These are phyloP conservation scores for Candida tallmaniae DNA, from an alignment of 805 yeast genomes.

Conservation along the genomic window DNA sequence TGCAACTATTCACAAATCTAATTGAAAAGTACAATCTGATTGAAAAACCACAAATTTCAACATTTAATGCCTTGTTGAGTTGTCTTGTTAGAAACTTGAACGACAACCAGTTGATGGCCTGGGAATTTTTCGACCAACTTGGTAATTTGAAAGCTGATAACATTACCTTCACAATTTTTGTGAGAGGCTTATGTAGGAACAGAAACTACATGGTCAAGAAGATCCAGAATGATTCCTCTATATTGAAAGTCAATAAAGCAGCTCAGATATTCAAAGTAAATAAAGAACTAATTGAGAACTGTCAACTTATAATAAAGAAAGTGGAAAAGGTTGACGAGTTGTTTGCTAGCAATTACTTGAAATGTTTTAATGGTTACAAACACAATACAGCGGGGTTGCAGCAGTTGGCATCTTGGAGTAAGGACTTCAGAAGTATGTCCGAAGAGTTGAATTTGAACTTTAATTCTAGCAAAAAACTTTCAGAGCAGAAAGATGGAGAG, in stretches of 20 bases:
- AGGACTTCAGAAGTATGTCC: slow-evolving; percentile 23
- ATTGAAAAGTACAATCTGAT: slow-evolving; percentile 1
- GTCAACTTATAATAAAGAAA: slow-evolving; percentile 23
- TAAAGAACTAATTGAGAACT: slow-evolving; percentile 22
- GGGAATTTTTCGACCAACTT: slow-evolving; percentile 30
- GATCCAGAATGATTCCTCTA: not conserved
- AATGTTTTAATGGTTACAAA: slow-evolving; percentile 13
- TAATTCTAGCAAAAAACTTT: slow-evolving; percentile 9
- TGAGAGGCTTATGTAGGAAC: slow-evolving; percentile 23
- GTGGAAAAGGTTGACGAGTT: slow-evolving; percentile 17
- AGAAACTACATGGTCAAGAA: slow-evolving; percentile 4
- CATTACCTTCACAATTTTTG: slow-evolving; percentile 36
- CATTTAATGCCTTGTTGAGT: slow-evolving; percentile 36
- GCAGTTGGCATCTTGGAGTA: slow-evolving; percentile 30
- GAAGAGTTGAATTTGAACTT: slow-evolving; percentile 6
- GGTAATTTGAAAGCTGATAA: slow-evolving; percentile 22
- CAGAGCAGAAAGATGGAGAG: slow-evolving; percentile 6
- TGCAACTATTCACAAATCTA: not conserved
- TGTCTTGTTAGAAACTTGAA: slow-evolving; percentile 29
- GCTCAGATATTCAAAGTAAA: slow-evolving; percentile 23
- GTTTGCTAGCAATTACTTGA: slow-evolving; percentile 3
- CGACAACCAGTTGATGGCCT: slow-evolving; percentile 29
- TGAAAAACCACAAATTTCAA: slow-evolving; percentile 13
- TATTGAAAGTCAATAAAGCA: slow-evolving; percentile 14
- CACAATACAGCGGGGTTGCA: slow-evolving; percentile 18